phyloP scores from a whole-genome alignment of 306 rosid genomes.

The Citrullus mucosospermus region DNA sequence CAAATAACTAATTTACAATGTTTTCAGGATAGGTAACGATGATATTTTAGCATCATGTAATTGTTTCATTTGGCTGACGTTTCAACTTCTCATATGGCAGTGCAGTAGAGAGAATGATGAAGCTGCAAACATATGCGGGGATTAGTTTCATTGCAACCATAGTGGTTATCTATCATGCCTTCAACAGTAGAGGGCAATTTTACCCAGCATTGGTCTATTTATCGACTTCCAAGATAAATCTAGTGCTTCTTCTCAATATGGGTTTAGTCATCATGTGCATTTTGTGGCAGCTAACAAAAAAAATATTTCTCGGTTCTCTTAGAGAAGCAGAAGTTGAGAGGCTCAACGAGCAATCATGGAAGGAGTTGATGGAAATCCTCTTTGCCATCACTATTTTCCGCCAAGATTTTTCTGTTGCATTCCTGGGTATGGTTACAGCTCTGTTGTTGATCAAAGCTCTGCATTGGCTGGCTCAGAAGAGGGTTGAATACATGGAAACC shows the following conservation, averaged over 20 bases:
- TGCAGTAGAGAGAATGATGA: slow-evolving; percentile 48
- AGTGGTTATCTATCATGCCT: slow-evolving; percentile 81
- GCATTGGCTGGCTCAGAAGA: slow-evolving; percentile 98
- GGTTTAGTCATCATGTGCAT: slow-evolving; percentile 81
- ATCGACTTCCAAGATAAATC: slow-evolving; percentile 90
- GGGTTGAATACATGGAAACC: slow-evolving; percentile 96
- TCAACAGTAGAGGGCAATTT: slow-evolving; percentile 89
- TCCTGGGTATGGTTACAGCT: slow-evolving; percentile 86
- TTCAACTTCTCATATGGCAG: background rate
- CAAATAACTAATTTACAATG: background rate
- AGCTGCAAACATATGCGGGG: slow-evolving; percentile 82
- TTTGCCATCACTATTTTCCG: slow-evolving; percentile 92
- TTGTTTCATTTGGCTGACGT: background rate
- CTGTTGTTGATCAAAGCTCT: slow-evolving; percentile 75
- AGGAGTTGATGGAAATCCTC: slow-evolving; percentile 96
- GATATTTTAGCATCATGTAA: background rate
- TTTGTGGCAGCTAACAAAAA: slow-evolving; percentile 80
- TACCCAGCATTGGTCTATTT: slow-evolving; percentile 94
- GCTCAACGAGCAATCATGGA: slow-evolving; percentile 97
- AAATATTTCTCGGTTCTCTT: slow-evolving; percentile 71
- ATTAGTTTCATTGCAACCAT: slow-evolving; percentile 76
- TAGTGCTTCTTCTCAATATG: slow-evolving; percentile 94
- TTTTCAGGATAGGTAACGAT: background rate
- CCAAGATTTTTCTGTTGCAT: slow-evolving; percentile 89
- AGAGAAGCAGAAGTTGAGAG: slow-evolving; percentile 99